These are phyloP conservation scores for Zelonia costaricensis DNA, from an alignment of 208 protist genomes.

Conservation along the genomic window DNA sequence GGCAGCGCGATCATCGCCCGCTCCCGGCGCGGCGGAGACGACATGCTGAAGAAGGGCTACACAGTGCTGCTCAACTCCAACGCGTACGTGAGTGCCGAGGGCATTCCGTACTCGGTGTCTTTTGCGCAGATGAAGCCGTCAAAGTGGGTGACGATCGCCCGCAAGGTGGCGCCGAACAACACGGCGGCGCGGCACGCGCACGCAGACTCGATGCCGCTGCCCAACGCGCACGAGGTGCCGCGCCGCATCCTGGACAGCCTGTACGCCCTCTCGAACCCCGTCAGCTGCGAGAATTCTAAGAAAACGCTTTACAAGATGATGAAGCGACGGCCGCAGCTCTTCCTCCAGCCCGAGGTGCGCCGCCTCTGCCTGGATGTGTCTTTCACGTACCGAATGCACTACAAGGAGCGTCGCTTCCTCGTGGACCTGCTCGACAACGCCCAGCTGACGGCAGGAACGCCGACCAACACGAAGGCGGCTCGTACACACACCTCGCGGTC, in stretches of 20 bases:
- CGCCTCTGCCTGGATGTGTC: slow-evolving; percentile 55
- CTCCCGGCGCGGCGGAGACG: slow-evolving; percentile 43
- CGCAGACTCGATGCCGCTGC: slow-evolving; percentile 22
- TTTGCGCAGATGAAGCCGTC: slow-evolving; percentile 68
- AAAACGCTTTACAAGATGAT: slow-evolving; percentile 67
- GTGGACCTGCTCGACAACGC: slow-evolving; percentile 75
- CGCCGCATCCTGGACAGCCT: slow-evolving; percentile 60
- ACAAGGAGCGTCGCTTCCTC: slow-evolving; percentile 85
- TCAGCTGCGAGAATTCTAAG: slow-evolving; percentile 79
- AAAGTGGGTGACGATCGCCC: slow-evolving; percentile 59
- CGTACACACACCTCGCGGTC: neutral
- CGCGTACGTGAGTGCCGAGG: slow-evolving; percentile 85
- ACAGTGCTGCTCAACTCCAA: slow-evolving; percentile 62
- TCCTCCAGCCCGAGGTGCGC: slow-evolving; percentile 58
- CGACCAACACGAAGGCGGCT: slow-evolving; percentile 5
- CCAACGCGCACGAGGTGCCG: slow-evolving; percentile 29
- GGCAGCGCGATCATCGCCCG: slow-evolving; percentile 58
- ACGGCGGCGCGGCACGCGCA: slow-evolving; percentile 53
- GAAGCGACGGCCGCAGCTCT: slow-evolving; percentile 70
- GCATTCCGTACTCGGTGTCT: slow-evolving; percentile 83
- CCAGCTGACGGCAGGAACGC: slow-evolving; percentile 31
- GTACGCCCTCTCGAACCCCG: slow-evolving; percentile 73
- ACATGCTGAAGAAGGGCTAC: slow-evolving; percentile 45
- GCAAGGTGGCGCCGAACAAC: slow-evolving; percentile 35
- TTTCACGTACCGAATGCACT: slow-evolving; percentile 71